Conservation (phyloP, 305 asterid species). For the Salvia sclarea region DNA sequence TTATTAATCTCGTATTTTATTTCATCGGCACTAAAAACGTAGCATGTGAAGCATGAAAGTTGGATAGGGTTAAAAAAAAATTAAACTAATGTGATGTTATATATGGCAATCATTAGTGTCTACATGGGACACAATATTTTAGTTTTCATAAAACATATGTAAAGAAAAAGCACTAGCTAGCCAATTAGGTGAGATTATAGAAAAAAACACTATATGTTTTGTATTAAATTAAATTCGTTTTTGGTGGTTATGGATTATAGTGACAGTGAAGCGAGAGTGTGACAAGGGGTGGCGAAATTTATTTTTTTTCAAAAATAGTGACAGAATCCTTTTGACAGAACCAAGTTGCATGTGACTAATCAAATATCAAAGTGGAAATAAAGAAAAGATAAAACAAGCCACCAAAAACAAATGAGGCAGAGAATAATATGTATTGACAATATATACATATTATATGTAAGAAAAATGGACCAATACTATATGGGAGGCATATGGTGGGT, state of each 20-base stretch:
- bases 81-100: background rate
- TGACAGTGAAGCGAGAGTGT: slow-evolving; percentile 34
- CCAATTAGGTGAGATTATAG: background rate
- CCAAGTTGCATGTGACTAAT: slow-evolving; percentile 47
- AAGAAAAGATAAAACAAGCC: slow-evolving; percentile 10
- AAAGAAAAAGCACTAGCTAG: background rate
- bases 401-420: slow-evolving; percentile 16
- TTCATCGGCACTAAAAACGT: too few relatives aligned
- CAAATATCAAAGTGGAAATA: slow-evolving; percentile 14
- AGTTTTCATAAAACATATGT: background rate
- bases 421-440: background rate
- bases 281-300: slow-evolving; percentile 30
- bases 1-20: too few relatives aligned
- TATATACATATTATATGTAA: background rate
- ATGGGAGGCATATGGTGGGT: slow-evolving; percentile 36
- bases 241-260: background rate
- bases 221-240: too few relatives aligned
- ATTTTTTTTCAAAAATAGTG: slow-evolving; percentile 31
- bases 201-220: background rate
- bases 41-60: background rate
- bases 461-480: slow-evolving; percentile 18
- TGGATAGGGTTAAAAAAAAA: background rate
- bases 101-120: background rate
- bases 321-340: slow-evolving; percentile 37
- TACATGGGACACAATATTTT: background rate